phyloP scores from a whole-genome alignment of 345 rosid species.

The Syzygium grande region DNA sequence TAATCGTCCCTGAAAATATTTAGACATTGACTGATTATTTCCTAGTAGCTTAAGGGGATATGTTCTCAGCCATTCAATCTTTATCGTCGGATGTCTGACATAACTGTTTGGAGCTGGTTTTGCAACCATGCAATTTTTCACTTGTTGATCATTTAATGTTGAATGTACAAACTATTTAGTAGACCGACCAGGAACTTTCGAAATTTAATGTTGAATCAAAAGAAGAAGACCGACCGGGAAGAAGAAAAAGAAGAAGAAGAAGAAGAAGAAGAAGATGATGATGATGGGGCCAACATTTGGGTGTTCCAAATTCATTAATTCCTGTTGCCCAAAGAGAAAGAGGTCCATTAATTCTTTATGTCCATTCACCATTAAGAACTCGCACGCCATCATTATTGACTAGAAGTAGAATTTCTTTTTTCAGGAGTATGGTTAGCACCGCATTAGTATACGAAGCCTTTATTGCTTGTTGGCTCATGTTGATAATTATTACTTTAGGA shows the following conservation, averaged over 20 bases:
- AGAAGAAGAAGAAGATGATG: neutral
- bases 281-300: neutral
- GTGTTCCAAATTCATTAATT: neutral
- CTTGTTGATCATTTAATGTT: rapidly evolving
- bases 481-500: neutral
- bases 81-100: neutral
- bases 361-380: neutral
- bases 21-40: too few relatives aligned
- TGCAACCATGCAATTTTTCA: neutral
- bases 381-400: neutral
- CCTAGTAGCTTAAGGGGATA: rapidly evolving
- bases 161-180: neutral
- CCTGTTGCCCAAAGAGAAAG: neutral
- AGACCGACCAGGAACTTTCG: neutral
- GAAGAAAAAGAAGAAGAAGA: too few relatives aligned
- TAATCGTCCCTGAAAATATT: too few relatives aligned
- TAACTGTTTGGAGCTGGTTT: neutral
- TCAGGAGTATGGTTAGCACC: neutral
- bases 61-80: neutral
- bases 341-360: neutral
- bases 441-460: neutral
- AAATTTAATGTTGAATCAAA: too few relatives aligned
- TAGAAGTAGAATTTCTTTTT: neutral
- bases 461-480: neutral
- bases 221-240: too few relatives aligned